Percentiles rank a stretch among this genome's conserved stretches.
Evolutionary conservation across 441 rosid species (phyloP).

Genomic region (Sinapis alba): DNA sequence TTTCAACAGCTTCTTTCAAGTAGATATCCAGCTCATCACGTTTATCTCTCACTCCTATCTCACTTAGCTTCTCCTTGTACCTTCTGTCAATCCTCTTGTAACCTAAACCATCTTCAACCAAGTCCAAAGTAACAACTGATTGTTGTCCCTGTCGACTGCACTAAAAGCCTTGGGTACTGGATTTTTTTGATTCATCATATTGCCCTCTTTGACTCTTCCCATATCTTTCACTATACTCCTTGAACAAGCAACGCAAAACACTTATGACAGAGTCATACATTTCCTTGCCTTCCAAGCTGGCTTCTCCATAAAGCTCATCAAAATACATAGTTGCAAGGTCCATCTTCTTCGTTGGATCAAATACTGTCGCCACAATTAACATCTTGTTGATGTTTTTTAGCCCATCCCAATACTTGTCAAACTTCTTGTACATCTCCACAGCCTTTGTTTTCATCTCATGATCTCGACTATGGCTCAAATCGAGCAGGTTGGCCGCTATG

Average conservation of each 20-base stretch:
- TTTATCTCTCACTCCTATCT: not conserved
- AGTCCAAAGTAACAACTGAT: not conserved
- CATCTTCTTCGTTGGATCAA: too few relatives aligned
- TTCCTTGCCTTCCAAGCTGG: not conserved
- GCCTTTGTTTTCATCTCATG: not conserved
- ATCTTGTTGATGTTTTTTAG: too few relatives aligned
- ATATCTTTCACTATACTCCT: not conserved
- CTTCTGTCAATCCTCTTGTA: not conserved
- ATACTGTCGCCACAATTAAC: too few relatives aligned
- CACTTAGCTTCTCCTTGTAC: not conserved
- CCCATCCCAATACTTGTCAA: too few relatives aligned
- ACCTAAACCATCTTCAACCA: not conserved
- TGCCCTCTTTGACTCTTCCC: not conserved
- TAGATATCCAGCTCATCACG: not conserved
- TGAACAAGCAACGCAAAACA: not conserved
- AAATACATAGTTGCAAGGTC: not conserved
- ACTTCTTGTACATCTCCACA: not conserved
- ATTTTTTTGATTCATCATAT: too few relatives aligned
- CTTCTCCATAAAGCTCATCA: not conserved
- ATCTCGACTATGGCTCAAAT: too few relatives aligned
- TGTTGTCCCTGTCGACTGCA: not conserved
- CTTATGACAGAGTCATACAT: not conserved
- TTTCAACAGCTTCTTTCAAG: too few relatives aligned
- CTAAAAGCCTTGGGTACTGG: not conserved
- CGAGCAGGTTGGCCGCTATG: too few relatives aligned